phyloP scores from a whole-genome alignment of 768 basidiomycete species.

The Hortiboletus campestris region DNA sequence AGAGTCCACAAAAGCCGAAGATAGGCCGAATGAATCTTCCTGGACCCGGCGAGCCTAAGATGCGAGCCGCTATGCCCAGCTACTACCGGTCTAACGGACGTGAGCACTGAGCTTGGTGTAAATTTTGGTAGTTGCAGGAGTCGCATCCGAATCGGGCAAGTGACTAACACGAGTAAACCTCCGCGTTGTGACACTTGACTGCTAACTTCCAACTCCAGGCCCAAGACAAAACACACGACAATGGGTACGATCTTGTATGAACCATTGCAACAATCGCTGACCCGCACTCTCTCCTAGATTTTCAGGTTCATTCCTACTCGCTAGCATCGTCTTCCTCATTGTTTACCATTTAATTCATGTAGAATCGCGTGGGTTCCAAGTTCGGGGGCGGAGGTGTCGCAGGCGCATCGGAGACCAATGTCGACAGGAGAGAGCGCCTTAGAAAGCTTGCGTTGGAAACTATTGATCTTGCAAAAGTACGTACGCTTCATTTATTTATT shows the following conservation, averaged over 20 bases:
- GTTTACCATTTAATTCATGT: constrained; percentile 9
- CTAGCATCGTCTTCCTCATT: neutral
- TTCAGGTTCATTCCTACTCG: constrained; percentile 49
- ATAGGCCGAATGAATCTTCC: neutral
- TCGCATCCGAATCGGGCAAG: constrained; percentile 14
- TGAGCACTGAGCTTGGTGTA: too few species aligned
- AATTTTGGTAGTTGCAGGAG: constrained; percentile 9
- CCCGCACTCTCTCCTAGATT: constrained; percentile 45
- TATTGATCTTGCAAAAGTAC: constrained; percentile 94
- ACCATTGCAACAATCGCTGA: neutral
- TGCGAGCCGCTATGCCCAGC: neutral
- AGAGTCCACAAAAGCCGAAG: neutral
- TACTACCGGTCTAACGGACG: too few species aligned
- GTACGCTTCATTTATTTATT: constrained; percentile 10
- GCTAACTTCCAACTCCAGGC: constrained; percentile 1
- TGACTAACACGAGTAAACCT: neutral
- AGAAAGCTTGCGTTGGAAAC: constrained; percentile 95
- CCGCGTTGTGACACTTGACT: neutral
- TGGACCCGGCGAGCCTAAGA: neutral
- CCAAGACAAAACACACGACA: neutral
- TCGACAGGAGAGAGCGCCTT: constrained; percentile 91
- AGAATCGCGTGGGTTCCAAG: constrained; percentile 95
- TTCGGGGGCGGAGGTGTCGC: constrained; percentile 97
- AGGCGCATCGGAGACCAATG: constrained; percentile 91
- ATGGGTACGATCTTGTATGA: constrained; percentile 32